These are phyloP conservation scores for Metarhizium guizhouense DNA, from an alignment of 2,329 filamentous ascomycete species.

Conservation along the genomic window DNA sequence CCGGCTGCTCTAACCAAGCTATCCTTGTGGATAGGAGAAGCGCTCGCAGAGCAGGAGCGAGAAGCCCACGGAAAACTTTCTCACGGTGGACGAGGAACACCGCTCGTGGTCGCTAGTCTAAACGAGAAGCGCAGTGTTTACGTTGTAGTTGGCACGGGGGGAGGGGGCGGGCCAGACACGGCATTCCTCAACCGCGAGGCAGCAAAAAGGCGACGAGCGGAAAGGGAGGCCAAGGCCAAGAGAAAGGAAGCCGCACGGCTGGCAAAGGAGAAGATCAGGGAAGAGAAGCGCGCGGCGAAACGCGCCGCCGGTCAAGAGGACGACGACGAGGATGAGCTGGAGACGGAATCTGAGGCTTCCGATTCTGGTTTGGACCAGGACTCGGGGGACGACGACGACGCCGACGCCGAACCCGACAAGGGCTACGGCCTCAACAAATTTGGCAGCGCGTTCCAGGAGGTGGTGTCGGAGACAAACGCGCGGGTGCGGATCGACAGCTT, in stretches of 20 bases:
- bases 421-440: slow-evolving; percentile 81
- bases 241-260: slow-evolving; percentile 49
- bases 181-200: slow-evolving; percentile 60
- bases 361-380: slow-evolving; percentile 37
- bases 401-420: slow-evolving; percentile 44
- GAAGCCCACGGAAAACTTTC: slow-evolving; percentile 62
- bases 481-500: slow-evolving; percentile 91
- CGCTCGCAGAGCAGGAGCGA: slow-evolving; percentile 79
- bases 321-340: slow-evolving; percentile 41
- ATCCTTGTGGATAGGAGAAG: slow-evolving; percentile 89
- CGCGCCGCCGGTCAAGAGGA: slow-evolving; percentile 37
- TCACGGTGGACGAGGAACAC: slow-evolving; percentile 64
- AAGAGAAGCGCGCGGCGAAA: slow-evolving; percentile 52
- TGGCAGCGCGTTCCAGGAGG: slow-evolving; percentile 90
- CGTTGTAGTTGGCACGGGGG: slow-evolving; percentile 85
- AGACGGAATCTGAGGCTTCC: slow-evolving; percentile 33
- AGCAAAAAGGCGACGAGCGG: slow-evolving; percentile 53
- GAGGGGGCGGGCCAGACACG: slow-evolving; percentile 68
- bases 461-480: slow-evolving; percentile 83
- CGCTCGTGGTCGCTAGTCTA: slow-evolving; percentile 81
- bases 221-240: slow-evolving; percentile 54
- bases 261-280: slow-evolving; percentile 49
- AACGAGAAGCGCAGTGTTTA: slow-evolving; percentile 85
- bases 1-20: slow-evolving; percentile 89
- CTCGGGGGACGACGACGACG: slow-evolving; percentile 44